These are phyloP conservation scores for Pythium phragmitis DNA, from an alignment of 352 stramenopile genomes.

Conservation along the genomic window DNA sequence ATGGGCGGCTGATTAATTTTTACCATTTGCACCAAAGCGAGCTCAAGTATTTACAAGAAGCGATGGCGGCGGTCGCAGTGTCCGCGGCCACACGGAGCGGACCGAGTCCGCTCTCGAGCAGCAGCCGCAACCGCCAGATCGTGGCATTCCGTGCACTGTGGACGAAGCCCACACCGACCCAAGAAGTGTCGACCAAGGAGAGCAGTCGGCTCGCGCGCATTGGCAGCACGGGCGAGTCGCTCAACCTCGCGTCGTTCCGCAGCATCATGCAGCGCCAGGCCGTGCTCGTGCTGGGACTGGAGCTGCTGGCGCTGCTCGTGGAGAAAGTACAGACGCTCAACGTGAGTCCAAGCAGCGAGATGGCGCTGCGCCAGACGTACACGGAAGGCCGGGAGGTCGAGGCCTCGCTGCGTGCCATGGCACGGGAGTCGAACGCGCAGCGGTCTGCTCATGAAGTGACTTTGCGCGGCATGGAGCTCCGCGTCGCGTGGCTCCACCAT, in stretches of 20 bases:
- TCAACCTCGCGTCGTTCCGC: slow-evolving; percentile 15
- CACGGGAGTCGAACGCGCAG: slow-evolving; percentile 1
- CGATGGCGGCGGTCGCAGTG: background rate
- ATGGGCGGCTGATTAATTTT: slow-evolving; percentile 43
- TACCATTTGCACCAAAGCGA: slow-evolving; percentile 40
- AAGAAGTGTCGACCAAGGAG: slow-evolving; percentile 12
- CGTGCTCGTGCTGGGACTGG: slow-evolving; percentile 20
- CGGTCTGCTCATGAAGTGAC: background rate
- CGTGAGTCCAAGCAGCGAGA: background rate
- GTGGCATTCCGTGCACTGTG: background rate
- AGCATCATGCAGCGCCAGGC: slow-evolving; percentile 31
- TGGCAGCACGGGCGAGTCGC: background rate
- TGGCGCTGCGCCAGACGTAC: background rate
- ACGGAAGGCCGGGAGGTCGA: background rate
- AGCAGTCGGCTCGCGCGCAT: slow-evolving; percentile 7
- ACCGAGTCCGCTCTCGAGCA: background rate
- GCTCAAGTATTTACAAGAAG: slow-evolving; percentile 34
- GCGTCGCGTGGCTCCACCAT: slow-evolving; percentile 6
- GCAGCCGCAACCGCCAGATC: background rate
- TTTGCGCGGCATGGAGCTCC: slow-evolving; percentile 8
- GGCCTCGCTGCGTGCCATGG: background rate
- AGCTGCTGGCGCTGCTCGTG: slow-evolving; percentile 19
- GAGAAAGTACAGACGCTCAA: background rate
- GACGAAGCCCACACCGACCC: slow-evolving; percentile 4
- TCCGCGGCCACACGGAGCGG: background rate